These are phyloP conservation scores for Lasiodiplodia citricola DNA, from an alignment of 2,329 filamentous ascomycete genomes.

Conservation along the genomic window DNA sequence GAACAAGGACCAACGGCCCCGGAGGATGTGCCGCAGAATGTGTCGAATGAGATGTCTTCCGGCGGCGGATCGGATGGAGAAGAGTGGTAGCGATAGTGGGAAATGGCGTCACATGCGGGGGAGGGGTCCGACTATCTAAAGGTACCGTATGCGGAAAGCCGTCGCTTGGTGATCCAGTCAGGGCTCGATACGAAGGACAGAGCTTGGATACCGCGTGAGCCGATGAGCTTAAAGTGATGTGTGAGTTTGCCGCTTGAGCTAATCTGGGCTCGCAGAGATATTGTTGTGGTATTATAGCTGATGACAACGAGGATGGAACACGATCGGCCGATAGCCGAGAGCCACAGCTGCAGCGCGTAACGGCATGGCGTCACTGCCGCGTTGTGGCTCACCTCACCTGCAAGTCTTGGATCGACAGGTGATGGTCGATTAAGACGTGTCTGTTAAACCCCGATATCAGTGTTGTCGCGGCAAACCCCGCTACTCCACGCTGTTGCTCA, in stretches of 20 bases:
- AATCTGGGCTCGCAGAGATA: not conserved
- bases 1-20: not conserved
- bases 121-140: not conserved
- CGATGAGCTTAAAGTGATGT: too few relatives aligned
- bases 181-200: not conserved
- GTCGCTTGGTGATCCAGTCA: not conserved
- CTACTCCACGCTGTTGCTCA: too few relatives aligned
- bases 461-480: too few relatives aligned
- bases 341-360: not conserved
- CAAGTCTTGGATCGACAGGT: too few relatives aligned
- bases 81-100: not conserved
- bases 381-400: not conserved
- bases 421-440: too few relatives aligned
- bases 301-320: not conserved
- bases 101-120: not conserved
- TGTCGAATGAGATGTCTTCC: not conserved
- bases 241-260: too few relatives aligned
- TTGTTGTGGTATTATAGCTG: not conserved
- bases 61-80: not conserved
- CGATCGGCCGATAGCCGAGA: not conserved
- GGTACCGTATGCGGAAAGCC: not conserved
- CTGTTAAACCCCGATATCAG: too few relatives aligned
- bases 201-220: not conserved
- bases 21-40: not conserved
- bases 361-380: not conserved